Base-by-base conservation (phyloP, 495 filamentous ascomycete species). In the Platismatia glauca region DNA sequence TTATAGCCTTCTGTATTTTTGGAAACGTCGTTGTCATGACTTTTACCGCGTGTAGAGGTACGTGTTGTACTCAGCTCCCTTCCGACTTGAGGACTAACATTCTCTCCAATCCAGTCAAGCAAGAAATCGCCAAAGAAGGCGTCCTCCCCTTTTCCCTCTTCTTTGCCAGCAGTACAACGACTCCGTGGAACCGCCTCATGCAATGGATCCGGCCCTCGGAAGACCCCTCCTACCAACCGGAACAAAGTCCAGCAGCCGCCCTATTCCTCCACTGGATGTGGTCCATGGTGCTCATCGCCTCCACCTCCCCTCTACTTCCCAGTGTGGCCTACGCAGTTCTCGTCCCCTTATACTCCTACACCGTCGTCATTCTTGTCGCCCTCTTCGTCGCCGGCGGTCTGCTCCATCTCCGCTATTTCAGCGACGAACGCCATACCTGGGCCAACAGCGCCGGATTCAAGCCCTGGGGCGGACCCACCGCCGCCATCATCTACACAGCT, bases 1-100 rank as follows among this genome's bases (percentile, higher is more conserved):
- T 81, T 20, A 71, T 79, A 53, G 75, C 79, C 1, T 50, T 81
- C 31, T 79, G 73, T n/a, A 73, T 71, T 38, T 70, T 81, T n/a
- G 79, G 79, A 0, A 81, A 81, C 61, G 73, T 81, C 41, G 57
- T 81, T 5, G 76, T 79, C 7, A 73, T 77, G 62, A 83, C 83
- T 24, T 77, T 79, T 59, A 78, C 81, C 34, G 70, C 80, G 37
- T 66, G 79, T 9, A 38, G 76, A 69, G 77, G 82, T 55, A 83
- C 80, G 66, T 9, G 46, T 61, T 20, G 56, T 59, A 37, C n/a
- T 60, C 59, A 4, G 56, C 16, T 37, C 46, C 55, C 29, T 56
- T 59, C 11, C 27, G 59, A 63, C 57, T 15, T 60, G 9, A 39
- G 27, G 37, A n/a, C 39, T 39, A 39, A 61, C 22, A 64, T 7